Evolutionary conservation across 2,329 filamentous ascomycete genomes (phyloP), one percentile per base, ranked within the genome.

Genomic region (Graphilbum fragrans): DNA sequence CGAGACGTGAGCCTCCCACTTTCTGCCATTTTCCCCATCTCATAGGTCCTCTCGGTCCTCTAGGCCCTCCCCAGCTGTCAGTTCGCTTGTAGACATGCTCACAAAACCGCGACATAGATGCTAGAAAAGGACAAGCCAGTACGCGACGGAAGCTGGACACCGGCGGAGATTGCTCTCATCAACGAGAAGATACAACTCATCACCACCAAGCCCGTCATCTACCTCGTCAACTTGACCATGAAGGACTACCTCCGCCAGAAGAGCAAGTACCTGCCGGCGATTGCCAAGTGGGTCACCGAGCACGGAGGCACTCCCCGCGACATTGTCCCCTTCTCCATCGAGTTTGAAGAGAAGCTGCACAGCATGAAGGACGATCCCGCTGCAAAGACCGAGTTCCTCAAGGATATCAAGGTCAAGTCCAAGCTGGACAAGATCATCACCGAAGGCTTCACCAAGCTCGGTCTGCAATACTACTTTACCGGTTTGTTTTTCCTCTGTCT

Each of bases 221-320:
- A 66, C 50, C 60, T 66, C 23, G 61, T 66, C 41, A 66, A 66
- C 49, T 43, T 66, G 41, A 63, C 61, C 2, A 65, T 65, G 63
- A 66, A 66, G 53, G 64, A 66, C 45, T 66, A 66, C 51, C 54
- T 66, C 21, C 49, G 64, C 29, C 64, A 66, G 44, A 66, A 66
- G 55, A 59, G 59, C 57, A 66, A 66, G 52, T 66, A 66, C 37
- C 58, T 66, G 17, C 60, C 62, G 3, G 41, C 50, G 14, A 66
- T 66, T n/a, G 59, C 59, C 35, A 63, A 64, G 47, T 66, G 63
- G 64, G 63, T 66, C 3, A 62, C 58, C 5, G 60, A 60, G 50
- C 63, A 66, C 45, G 63, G 64, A 11, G 63, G 63, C 11, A 41
- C 55, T 10, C 56, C 61, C 10, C 48, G 55, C 31, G 63, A 65